phyloP scores from a whole-genome alignment of 805 yeast species.

The Saccharomycopsis guyanensis region DNA sequence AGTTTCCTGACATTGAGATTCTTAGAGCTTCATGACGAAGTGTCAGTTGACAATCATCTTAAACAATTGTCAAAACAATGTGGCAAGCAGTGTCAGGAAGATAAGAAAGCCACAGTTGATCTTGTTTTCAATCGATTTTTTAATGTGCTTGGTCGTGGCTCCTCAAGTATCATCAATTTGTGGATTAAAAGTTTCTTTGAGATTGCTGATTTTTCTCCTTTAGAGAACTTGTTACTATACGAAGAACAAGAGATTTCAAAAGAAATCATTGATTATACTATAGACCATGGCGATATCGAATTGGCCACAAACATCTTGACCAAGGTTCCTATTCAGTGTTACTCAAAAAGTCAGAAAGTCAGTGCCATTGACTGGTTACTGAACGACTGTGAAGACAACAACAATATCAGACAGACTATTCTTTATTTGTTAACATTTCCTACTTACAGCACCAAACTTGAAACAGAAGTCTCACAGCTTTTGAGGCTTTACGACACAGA shows the following conservation, averaged over 20 bases:
- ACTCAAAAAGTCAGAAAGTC: background rate
- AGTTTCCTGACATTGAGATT: background rate
- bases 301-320: background rate
- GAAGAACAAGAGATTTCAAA: conserved; percentile 1
- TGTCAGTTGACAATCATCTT: background rate
- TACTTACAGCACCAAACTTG: conserved; percentile 8
- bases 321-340: conserved; percentile 14
- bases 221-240: conserved; percentile 9
- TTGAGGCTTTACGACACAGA: background rate
- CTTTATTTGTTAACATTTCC: conserved; percentile 6
- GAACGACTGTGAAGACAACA: background rate
- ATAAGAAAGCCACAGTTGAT: background rate
- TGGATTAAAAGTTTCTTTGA: background rate
- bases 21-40: background rate
- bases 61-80: background rate
- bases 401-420: background rate
- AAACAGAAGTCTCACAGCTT: background rate
- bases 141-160: background rate
- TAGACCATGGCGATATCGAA: background rate
- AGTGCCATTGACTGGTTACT: conserved; percentile 3
- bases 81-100: background rate
- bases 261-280: background rate
- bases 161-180: background rate
- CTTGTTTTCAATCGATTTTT: background rate
- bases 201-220: background rate